Base-by-base conservation (phyloP, 805 yeast species). In the Ogataea thermomethanolica region DNA sequence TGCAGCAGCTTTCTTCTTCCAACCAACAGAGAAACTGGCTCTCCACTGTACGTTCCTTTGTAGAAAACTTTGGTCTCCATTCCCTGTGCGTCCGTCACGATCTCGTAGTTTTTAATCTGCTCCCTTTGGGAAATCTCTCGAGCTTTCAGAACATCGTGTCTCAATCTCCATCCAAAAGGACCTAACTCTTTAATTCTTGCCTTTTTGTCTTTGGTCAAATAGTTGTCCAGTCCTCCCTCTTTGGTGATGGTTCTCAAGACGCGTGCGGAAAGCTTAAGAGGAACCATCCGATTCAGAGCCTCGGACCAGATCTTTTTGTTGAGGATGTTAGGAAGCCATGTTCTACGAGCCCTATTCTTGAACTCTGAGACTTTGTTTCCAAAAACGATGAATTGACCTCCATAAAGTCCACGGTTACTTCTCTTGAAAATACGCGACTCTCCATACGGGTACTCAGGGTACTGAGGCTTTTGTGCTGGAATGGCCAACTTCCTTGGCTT, bases 201-300 rank as follows among this genome's bases (percentile, higher is more conserved):
- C 5, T 95, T 71, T 51, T 84, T 87, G 44, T 89, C 95, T 64
- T 93, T 93, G 30, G 79, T 73, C 46, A 93, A 64, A 59, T 93
- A 93, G 49, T 81, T 81, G 59, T 93, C 99, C 41, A 93, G 70
- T 5, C 99, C 99, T 46, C 99, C 99, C 62, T 91, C 98, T 53
- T 80, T 86, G 43, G 86, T 83, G 44, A 93, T 82, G 0, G 97
- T 89, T 54, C 81, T 79, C 57, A 93, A 71, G 5, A 89, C 97
- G 44, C 81, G 76, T 5, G 97, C 76, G 7, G 89, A 81, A 25
- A 89, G 79, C 44, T 73, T 78, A 39, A 87, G 62, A 35, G 69
- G 67, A 32, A 89, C 61, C 28, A 68, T 63, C 50, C 70, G 71
- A 43, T 79, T 66, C 53, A 93, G 71, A 0, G 85, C 67, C 51